Evolutionary conservation across 805 yeast genomes (phyloP), one percentile per base, ranked within the genome.

Genomic region (Candida andamanensis): DNA sequence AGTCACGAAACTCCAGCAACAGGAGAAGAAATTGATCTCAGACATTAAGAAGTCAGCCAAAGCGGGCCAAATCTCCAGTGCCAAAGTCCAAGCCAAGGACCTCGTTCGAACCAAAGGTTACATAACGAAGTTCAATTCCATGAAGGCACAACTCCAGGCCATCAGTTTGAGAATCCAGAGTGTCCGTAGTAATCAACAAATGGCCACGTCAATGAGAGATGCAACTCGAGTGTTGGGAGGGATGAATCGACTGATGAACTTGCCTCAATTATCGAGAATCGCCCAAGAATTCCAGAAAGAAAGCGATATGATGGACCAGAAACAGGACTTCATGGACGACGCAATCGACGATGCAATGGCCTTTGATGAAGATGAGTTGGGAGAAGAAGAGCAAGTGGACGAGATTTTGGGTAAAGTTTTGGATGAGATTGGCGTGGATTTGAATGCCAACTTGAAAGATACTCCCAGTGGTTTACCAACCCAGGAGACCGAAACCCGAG

Each of bases 241-340:
- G 3, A 84, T 92, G 94, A 92, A 92, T 56, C 67, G 80, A 48
- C 76, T 77, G 36, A 83, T 92, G 94, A 92, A 94, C 51, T 60
- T 92, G 41, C 96, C 95, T 1, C 94, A 85, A 45, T 63, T 92
- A 39, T 81, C 85, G 36, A 74, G 81, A 40, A 92, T 92, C 14
- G 86, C 97, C 2, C 89, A 85, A 83, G 97, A 92, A 49, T 92
- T 92, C 57, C 95, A 92, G 50, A 78, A 76, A 49, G 95, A 90
- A 51, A 85, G 84, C 58, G 98, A 94, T 53, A 65, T 94, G 47
- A 92, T 92, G 97, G 97, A 90, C 57, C 98, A 92, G 62, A 80
- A 95, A 50, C 97, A 94, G 58, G 99, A 94, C 56, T 85, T 94
- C 76, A 92, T 92, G 83, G 98, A 92, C 54, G 98, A 92, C 54